Percentiles rank a stretch among this genome's conserved stretches.
Conservation (phyloP, 345 rosid species). For the Moringa oleifera region DNA sequence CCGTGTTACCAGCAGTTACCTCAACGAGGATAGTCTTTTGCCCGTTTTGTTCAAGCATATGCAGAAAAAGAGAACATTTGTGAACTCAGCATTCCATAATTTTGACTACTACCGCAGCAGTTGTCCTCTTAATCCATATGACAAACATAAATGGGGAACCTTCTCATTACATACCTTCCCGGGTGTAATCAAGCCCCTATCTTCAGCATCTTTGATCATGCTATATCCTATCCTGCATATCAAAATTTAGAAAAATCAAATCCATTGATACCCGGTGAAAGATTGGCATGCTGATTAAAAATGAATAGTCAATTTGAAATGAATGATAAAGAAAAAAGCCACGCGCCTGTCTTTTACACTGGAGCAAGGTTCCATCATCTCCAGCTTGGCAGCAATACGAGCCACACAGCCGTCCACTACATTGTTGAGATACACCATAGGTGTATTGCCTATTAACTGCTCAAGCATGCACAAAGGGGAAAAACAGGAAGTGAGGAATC, state of each 20-base stretch:
- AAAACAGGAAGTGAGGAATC: background rate
- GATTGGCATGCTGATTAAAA: too few species aligned
- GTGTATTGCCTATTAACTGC: conserved; percentile 58
- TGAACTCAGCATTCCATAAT: background rate
- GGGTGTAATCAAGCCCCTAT: conserved; percentile 45
- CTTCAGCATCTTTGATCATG: conserved; percentile 69
- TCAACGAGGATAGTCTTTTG: conserved; percentile 36
- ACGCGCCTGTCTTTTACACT: conserved; percentile 48
- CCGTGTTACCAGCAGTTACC: conserved; percentile 52
- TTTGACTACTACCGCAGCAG: background rate
- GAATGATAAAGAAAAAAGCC: background rate
- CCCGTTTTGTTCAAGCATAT: background rate
- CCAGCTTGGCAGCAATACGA: conserved; percentile 56
- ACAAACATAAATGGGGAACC: too few species aligned
- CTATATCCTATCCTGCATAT: conserved; percentile 38
- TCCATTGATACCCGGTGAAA: background rate
- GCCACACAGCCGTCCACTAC: conserved; percentile 57
- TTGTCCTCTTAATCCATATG: background rate
- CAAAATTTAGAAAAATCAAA: background rate
- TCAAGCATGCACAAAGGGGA: background rate
- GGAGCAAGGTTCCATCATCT: conserved; percentile 47
- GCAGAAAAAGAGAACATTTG: background rate
- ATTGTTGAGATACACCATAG: conserved; percentile 51
- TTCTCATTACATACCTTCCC: conserved; percentile 51
- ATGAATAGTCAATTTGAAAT: background rate